phyloP scores from a whole-genome alignment of 345 rosid genomes.

The Melaleuca alternifolia region DNA sequence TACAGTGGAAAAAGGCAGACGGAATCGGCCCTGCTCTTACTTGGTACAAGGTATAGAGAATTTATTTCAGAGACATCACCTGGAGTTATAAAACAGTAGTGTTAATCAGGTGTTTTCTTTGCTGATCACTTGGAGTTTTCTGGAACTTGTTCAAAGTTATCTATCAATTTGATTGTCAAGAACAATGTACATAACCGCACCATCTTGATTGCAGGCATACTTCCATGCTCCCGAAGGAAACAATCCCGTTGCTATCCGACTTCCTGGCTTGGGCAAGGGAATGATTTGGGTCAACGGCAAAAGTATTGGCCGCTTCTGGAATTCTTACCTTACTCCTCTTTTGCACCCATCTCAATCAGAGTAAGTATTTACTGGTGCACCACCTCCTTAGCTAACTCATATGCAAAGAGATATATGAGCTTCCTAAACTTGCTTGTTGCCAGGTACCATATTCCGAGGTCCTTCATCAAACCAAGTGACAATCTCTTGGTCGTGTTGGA shows the following conservation, averaged over 20 bases:
- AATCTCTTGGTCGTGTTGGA: conserved; percentile 66
- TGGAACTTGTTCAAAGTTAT: neutral
- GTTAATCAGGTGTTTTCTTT: neutral
- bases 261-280: conserved; percentile 67
- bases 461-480: conserved; percentile 47
- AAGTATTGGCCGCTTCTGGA: conserved; percentile 81
- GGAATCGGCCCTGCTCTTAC: conserved; percentile 36
- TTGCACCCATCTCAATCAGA: conserved; percentile 58
- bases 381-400: neutral
- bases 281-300: conserved; percentile 76
- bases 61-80: neutral
- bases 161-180: neutral
- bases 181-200: neutral
- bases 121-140: neutral
- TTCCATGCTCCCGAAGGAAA: conserved; percentile 64
- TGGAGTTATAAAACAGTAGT: neutral
- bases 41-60: conserved; percentile 66
- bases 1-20: conserved; percentile 31
- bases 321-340: conserved; percentile 56
- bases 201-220: conserved; percentile 24
- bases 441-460: conserved; percentile 83
- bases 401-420: neutral
- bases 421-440: neutral
- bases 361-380: conserved; percentile 8
- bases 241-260: conserved; percentile 39